Evolutionary conservation across 2,329 filamentous ascomycete genomes (phyloP).

Genomic region (Colletotrichum tamarilloi): DNA sequence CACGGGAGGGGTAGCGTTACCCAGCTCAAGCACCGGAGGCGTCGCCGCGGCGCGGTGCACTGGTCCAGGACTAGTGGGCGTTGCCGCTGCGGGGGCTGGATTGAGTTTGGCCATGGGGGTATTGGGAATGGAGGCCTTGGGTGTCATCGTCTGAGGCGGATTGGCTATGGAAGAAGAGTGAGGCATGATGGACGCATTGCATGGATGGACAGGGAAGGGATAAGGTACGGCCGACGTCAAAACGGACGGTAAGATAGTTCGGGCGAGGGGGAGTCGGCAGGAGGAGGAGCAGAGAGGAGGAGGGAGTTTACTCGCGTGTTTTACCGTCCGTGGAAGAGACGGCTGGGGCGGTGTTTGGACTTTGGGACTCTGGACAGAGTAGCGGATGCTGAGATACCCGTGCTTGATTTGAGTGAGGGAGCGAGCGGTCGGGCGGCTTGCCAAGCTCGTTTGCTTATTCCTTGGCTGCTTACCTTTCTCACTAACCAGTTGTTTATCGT

Average conservation of each 20-base stretch:
- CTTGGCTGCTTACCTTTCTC: not conserved
- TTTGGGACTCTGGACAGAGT: not conserved
- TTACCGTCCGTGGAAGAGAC: not conserved
- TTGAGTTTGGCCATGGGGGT: conserved; percentile 25
- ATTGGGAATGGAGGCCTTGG: conserved; percentile 19
- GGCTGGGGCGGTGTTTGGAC: not conserved
- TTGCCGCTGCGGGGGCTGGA: conserved; percentile 16
- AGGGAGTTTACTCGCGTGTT: too few relatives aligned
- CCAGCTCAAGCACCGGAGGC: conserved; percentile 26
- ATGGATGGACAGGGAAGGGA: conserved; percentile 7
- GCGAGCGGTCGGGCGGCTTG: not conserved
- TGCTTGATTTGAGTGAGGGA: conserved; percentile 9
- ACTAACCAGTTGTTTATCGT: not conserved
- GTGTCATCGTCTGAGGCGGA: conserved; percentile 18
- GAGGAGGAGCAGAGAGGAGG: too few relatives aligned
- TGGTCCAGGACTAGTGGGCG: not conserved
- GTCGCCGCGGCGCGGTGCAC: conserved; percentile 26
- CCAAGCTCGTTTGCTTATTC: not conserved
- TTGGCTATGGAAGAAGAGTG: not conserved
- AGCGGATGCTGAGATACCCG: conserved; percentile 33
- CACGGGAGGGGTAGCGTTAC: conserved; percentile 10
- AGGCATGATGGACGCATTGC: not conserved
- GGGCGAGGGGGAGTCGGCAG: not conserved
- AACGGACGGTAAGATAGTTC: conserved; percentile 9
- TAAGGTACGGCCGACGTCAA: not conserved